Evolutionary conservation across 73 alveolate genomes (phyloP).

Genomic region (Paramecium sonneborni): DNA sequence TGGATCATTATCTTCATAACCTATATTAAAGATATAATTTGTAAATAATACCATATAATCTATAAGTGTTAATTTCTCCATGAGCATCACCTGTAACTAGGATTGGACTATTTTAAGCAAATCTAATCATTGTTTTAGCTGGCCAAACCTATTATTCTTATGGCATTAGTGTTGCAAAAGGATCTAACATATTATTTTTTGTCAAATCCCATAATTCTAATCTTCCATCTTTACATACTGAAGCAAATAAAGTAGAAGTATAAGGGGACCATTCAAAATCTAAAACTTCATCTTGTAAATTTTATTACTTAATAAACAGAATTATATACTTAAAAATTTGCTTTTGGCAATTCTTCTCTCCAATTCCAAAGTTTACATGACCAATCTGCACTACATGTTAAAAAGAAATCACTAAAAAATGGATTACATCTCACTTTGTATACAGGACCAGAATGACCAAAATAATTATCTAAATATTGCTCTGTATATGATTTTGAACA

Average conservation of each 20-base stretch:
- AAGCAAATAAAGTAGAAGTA: conserved; percentile 92
- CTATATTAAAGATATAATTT: neutral
- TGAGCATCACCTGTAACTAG: conserved; percentile 89
- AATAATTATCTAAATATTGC: conserved; percentile 88
- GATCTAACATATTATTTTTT: conserved; percentile 83
- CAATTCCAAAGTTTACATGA: conserved; percentile 94
- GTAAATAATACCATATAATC: conserved; percentile 70
- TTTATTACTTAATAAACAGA: conserved; percentile 72
- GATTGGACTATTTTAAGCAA: conserved; percentile 86
- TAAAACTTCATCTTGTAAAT: conserved; percentile 91
- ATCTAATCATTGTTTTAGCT: conserved; percentile 92
- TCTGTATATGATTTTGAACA: conserved; percentile 92
- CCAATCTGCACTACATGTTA: conserved; percentile 98
- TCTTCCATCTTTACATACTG: conserved; percentile 97
- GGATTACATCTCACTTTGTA: conserved; percentile 96
- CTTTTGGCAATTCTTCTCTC: conserved; percentile 76
- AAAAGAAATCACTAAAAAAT: conserved; percentile 88
- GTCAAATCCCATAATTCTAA: conserved; percentile 96
- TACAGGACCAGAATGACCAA: conserved; percentile 98
- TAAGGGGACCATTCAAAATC: conserved; percentile 95
- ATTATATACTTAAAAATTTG: conserved; percentile 58
- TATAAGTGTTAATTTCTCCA: conserved; percentile 89
- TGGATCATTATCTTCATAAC: conserved; percentile 62
- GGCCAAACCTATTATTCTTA: conserved; percentile 65
- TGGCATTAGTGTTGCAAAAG: conserved; percentile 64